A percentile compares a stretch with the other conserved stretches of the same genome.
Evolutionary conservation across 1,284 basidiomycete genomes (phyloP).

Genomic region (Ceratobasidium sp.): DNA sequence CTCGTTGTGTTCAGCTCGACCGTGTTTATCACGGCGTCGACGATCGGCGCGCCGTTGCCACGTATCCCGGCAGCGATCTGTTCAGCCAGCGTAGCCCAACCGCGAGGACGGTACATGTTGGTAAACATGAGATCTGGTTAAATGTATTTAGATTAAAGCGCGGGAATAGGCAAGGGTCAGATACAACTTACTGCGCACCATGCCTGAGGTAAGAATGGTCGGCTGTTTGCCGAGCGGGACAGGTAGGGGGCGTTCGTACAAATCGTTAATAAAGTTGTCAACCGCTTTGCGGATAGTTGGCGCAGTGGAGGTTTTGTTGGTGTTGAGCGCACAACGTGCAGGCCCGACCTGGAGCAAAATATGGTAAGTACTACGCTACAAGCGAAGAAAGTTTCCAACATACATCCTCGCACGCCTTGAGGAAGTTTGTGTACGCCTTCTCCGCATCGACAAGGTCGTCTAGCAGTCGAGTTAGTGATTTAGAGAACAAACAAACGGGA

Average conservation of each 20-base stretch:
- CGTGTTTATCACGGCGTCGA: conserved; percentile 45
- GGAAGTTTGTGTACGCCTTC: conserved; percentile 51
- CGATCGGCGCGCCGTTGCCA: conserved; percentile 50
- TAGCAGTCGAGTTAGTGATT: conserved; percentile 12
- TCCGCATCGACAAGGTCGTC: conserved; percentile 53
- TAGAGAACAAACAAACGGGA: background rate
- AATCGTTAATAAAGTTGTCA: conserved; percentile 49
- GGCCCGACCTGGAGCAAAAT: conserved; percentile 51
- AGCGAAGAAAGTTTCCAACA: background rate
- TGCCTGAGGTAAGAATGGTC: conserved; percentile 51
- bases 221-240: conserved; percentile 51
- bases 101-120: conserved; percentile 51
- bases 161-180: background rate
- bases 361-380: background rate
- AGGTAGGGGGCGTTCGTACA: conserved; percentile 51
- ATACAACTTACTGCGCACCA: conserved; percentile 48
- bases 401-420: conserved; percentile 50
- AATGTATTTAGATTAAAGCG: background rate
- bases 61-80: conserved; percentile 49
- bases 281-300: conserved; percentile 48
- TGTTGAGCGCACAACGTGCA: conserved; percentile 51
- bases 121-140: conserved; percentile 48
- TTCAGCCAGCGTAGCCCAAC: conserved; percentile 50
- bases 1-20: conserved; percentile 50
- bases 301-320: conserved; percentile 47